Evolutionary conservation across 148 eudicot species (phyloP).

Genomic region (Dianthus caryophyllus): DNA sequence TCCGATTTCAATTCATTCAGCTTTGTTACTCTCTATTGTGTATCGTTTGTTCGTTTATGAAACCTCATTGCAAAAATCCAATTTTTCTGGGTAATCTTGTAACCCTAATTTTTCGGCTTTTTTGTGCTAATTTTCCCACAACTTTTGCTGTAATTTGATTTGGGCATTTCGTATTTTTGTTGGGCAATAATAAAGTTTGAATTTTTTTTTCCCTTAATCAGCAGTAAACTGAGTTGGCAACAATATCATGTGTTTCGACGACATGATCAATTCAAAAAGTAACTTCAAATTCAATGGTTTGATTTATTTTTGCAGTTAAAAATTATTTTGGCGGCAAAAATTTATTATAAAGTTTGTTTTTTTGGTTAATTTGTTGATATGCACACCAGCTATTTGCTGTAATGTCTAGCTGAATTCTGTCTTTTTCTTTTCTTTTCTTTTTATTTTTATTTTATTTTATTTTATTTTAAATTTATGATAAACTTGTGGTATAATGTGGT

Average conservation of each 20-base stretch:
- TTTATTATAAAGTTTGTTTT: not conserved
- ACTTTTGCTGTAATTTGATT: slow-evolving; percentile 13
- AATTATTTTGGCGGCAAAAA: slow-evolving; percentile 15
- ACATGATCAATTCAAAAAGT: not conserved
- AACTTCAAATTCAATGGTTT: not conserved
- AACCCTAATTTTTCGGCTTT: slow-evolving; percentile 21
- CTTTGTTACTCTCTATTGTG: not conserved
- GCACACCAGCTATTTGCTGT: slow-evolving; percentile 22
- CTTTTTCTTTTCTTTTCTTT: not conserved
- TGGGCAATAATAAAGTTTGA: slow-evolving; percentile 5
- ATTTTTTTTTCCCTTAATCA: not conserved
- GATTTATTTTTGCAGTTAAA: not conserved
- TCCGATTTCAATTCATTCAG: not conserved
- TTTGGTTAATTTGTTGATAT: slow-evolving; percentile 6
- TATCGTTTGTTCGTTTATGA: slow-evolving; percentile 42
- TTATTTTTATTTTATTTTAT: slow-evolving; percentile 7
- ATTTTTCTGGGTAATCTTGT: slow-evolving; percentile 36
- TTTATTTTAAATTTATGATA: slow-evolving; percentile 1
- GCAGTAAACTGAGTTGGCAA: not conserved
- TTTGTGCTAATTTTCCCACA: not conserved
- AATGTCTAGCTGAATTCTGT: not conserved
- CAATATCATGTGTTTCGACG: slow-evolving; percentile 13
- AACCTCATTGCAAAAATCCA: slow-evolving; percentile 41
- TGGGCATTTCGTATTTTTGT: slow-evolving; percentile 19
- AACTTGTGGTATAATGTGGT: not conserved